Conservation (phyloP, 2,329 filamentous ascomycete species). For the Clarireedia hainanense region DNA sequence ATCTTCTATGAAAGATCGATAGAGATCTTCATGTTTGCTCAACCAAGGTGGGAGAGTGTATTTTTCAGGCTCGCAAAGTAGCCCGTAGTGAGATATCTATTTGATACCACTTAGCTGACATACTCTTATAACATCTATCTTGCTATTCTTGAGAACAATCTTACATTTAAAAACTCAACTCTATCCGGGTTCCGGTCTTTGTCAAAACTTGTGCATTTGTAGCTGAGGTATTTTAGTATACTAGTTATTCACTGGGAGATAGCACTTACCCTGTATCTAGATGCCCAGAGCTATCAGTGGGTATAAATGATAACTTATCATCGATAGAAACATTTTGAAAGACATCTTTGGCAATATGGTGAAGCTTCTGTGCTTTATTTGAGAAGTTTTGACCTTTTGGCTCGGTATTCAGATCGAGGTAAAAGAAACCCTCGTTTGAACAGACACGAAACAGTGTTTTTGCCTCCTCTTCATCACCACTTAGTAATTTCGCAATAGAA, state of each 20-base stretch:
- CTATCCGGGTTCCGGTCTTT: background rate
- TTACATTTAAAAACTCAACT: background rate
- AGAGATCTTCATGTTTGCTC: background rate
- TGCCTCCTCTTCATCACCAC: background rate
- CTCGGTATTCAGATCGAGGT: background rate
- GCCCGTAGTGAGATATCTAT: background rate
- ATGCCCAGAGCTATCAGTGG: background rate
- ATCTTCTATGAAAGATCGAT: background rate
- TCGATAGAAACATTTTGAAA: background rate
- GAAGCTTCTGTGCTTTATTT: background rate
- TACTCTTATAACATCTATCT: background rate
- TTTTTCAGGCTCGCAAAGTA: background rate
- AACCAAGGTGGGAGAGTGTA: background rate
- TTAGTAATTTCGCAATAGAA: background rate
- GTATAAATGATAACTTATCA: background rate
- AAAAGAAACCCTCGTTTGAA: background rate
- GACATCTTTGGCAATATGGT: background rate
- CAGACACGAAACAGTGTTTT: background rate
- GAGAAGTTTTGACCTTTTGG: background rate
- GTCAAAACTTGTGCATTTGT: background rate
- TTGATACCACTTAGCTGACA: background rate
- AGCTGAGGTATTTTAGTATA: background rate
- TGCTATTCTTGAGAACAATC: background rate
- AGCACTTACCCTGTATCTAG: background rate
- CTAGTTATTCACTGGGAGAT: too few relatives aligned